Conservation (phyloP, 2,329 filamentous ascomycete genomes). For the Colletotrichum eremochloae region DNA sequence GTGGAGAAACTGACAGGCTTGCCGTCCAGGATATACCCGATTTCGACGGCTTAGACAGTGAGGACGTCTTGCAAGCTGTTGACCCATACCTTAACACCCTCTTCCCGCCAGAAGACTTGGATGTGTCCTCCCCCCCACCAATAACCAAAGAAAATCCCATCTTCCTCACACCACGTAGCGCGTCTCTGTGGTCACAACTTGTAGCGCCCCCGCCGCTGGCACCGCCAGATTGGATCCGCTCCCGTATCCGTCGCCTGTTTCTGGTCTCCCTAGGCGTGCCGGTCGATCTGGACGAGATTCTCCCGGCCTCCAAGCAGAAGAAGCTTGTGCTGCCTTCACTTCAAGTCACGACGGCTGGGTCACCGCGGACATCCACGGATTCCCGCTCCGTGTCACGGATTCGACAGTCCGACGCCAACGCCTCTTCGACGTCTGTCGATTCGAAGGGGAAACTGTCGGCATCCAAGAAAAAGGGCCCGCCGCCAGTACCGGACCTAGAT, state of each 20-base stretch:
- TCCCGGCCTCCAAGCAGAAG: constrained; percentile 97
- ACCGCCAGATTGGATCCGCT: constrained; percentile 97
- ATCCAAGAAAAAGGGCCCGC: constrained; percentile 66
- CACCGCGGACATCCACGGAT: constrained; percentile 68
- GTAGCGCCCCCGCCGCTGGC: constrained; percentile 94
- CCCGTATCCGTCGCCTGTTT: constrained; percentile 92
- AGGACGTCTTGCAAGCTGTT: constrained; percentile 71
- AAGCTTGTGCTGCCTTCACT: constrained; percentile 94
- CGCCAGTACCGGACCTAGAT: constrained; percentile 81
- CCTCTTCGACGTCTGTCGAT: constrained; percentile 71
- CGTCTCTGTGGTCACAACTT: constrained; percentile 95
- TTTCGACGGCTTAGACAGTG: constrained; percentile 71
- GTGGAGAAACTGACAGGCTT: constrained; percentile 52
- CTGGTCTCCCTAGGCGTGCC: constrained; percentile 96
- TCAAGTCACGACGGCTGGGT: constrained; percentile 63
- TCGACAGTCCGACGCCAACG: constrained; percentile 63
- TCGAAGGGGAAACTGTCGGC: constrained; percentile 66
- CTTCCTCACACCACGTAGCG: constrained; percentile 87
- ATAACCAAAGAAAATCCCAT: constrained; percentile 71
- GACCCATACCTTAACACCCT: constrained; percentile 76
- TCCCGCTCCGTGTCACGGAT: constrained; percentile 62
- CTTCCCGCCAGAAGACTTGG: constrained; percentile 71
- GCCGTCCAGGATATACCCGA: constrained; percentile 70
- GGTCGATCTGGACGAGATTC: constrained; percentile 95
- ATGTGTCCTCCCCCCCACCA: constrained; percentile 64